Evolutionary conservation across 225 moss, liverwort and hornwort species (phyloP).

Genomic region (Asterella californica): DNA sequence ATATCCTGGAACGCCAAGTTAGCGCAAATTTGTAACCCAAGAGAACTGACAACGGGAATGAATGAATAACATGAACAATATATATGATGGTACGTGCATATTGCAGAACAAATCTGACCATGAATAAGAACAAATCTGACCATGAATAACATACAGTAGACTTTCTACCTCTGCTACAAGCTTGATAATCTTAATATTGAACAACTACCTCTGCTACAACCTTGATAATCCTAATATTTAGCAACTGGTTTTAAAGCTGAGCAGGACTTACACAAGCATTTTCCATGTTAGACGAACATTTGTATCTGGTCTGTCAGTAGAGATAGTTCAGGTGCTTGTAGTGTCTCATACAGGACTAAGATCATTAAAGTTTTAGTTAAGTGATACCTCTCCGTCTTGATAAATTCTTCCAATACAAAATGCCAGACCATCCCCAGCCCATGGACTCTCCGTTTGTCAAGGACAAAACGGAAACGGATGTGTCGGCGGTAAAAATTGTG

Average conservation of each 20-base stretch:
- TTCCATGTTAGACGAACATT: not conserved
- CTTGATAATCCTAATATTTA: not conserved
- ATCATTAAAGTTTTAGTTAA: not conserved
- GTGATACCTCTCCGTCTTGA: slow-evolving; percentile 58
- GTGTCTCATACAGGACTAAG: not conserved
- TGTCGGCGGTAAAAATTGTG: not conserved
- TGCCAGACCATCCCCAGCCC: slow-evolving; percentile 43
- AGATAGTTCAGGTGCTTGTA: not conserved
- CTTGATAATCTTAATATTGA: no score
- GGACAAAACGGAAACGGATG: slow-evolving; percentile 1
- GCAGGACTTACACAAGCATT: not conserved
- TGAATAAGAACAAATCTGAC: no score
- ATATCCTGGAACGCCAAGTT: no score
- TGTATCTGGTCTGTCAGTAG: not conserved
- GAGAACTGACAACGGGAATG: no score
- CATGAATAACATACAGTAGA: not conserved
- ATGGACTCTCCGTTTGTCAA: slow-evolving; percentile 56
- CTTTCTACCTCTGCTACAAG: no score
- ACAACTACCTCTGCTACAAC: not conserved
- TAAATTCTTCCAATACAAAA: slow-evolving; percentile 51
- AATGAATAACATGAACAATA: no score
- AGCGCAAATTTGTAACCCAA: no score
- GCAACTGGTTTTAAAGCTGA: no score
- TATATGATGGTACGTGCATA: no score
- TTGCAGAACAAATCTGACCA: no score